Percentiles rank a stretch among this genome's conserved stretches.
These are phyloP conservation scores for Pisolithus orientalis DNA, from an alignment of 768 basidiomycete species.

Conservation along the genomic window DNA sequence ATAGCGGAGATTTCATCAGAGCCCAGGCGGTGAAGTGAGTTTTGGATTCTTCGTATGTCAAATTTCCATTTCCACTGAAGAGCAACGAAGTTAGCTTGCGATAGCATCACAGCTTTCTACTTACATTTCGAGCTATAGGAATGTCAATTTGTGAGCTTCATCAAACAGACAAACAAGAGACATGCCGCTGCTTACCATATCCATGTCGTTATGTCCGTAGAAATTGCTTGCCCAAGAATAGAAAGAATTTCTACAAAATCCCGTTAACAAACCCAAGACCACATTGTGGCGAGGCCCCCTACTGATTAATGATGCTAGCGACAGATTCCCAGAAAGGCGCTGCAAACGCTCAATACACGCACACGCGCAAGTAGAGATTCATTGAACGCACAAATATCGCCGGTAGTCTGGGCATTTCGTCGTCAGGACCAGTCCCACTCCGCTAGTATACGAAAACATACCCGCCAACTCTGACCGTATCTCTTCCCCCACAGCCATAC, in stretches of 20 bases:
- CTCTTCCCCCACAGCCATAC: conserved; percentile 57
- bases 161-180: background rate
- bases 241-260: conserved; percentile 50
- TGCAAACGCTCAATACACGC: conserved; percentile 10
- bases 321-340: conserved; percentile 47
- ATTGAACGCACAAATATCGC: conserved; percentile 36
- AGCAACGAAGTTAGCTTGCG: background rate
- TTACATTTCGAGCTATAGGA: conserved; percentile 48
- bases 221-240: conserved; percentile 57
- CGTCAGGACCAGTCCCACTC: background rate
- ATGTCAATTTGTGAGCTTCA: background rate
- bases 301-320: conserved; percentile 51
- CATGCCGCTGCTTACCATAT: conserved; percentile 41
- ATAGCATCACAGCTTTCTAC: conserved; percentile 9
- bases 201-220: conserved; percentile 64
- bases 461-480: conserved; percentile 63
- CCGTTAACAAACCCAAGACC: background rate
- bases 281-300: conserved; percentile 1
- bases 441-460: conserved; percentile 20
- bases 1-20: conserved; percentile 60
- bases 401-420: conserved; percentile 35
- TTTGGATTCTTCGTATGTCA: conserved; percentile 58
- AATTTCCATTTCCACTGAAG: conserved; percentile 53
- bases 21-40: conserved; percentile 72
- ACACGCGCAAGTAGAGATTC: background rate